Conservation (phyloP, 2,329 filamentous ascomycete genomes). For the Stagonosporopsis cucurbitacearum region DNA sequence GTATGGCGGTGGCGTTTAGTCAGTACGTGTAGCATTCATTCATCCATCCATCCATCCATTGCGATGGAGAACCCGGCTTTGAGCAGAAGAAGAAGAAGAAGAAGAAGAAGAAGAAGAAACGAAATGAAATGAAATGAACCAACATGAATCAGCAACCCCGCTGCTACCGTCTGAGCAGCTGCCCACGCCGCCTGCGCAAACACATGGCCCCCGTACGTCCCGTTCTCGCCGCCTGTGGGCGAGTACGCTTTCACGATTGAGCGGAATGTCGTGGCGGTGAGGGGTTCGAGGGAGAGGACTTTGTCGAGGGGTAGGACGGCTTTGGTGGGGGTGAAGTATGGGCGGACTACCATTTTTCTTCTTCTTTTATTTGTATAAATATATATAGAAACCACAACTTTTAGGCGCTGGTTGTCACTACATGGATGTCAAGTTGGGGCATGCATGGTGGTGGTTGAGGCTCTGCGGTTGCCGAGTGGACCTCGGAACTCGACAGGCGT, state of each 20-base stretch:
- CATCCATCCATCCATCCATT: too few relatives aligned
- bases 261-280: constrained; percentile 50
- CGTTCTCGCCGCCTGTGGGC: constrained; percentile 49
- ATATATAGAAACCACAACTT: too few relatives aligned
- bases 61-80: too few relatives aligned
- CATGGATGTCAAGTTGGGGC: too few relatives aligned
- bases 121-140: too few relatives aligned
- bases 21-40: too few relatives aligned
- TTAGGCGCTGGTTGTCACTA: not conserved
- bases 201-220: constrained; percentile 63
- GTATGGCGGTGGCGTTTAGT: too few relatives aligned
- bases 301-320: constrained; percentile 49
- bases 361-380: too few relatives aligned
- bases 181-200: constrained; percentile 65
- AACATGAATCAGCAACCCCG: constrained; percentile 61
- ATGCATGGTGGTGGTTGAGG: constrained; percentile 1
- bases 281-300: constrained; percentile 50
- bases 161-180: constrained; percentile 59
- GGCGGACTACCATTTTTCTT: constrained; percentile 33
- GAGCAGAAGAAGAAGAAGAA: too few relatives aligned
- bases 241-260: constrained; percentile 52
- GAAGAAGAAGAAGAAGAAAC: not conserved
- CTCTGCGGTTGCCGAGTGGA: constrained; percentile 10
- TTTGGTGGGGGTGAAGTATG: constrained; percentile 34
- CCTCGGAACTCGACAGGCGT: constrained; percentile 14